These are phyloP conservation scores for Apostasia shenzhenica DNA, from an alignment of 106 monocot genomes.

Conservation along the genomic window DNA sequence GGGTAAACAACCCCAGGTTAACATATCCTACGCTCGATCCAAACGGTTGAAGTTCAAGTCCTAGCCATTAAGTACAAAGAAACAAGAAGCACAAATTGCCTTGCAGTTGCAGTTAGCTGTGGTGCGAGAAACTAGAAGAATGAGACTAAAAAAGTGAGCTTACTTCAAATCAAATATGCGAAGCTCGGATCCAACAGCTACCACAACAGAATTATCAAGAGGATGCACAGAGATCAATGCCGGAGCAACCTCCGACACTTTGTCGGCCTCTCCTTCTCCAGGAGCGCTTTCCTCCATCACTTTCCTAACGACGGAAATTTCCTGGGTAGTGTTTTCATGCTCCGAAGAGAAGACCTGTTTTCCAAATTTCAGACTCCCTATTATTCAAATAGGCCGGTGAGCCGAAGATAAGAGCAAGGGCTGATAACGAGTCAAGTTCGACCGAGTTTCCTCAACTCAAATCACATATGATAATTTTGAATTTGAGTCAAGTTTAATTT, in stretches of 20 bases:
- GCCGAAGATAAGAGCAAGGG: no score
- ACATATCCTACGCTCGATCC: no score
- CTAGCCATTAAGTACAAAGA: no score
- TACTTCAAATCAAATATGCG: constrained; percentile 18
- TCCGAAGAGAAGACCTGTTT: background rate
- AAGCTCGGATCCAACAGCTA: constrained; percentile 19
- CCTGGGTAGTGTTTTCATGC: background rate
- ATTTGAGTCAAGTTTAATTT: no score
- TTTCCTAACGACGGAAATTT: background rate
- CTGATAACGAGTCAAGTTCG: no score
- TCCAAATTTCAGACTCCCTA: no score
- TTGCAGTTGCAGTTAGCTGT: background rate
- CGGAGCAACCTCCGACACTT: constrained; percentile 12
- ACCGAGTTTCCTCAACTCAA: no score
- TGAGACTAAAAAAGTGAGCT: background rate
- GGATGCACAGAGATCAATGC: constrained; percentile 21
- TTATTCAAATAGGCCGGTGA: no score
- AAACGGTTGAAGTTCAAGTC: no score
- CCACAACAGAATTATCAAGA: constrained; percentile 7
- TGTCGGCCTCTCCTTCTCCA: background rate
- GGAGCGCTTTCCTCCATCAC: constrained; percentile 1
- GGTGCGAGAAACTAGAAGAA: background rate
- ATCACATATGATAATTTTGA: no score
- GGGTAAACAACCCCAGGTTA: no score
- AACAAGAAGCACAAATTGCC: no score